A percentile compares a stretch with the other conserved stretches of the same genome.
Conservation (phyloP, 192 early-diverging fungal genomes). For the Cetraspora pellucida region DNA sequence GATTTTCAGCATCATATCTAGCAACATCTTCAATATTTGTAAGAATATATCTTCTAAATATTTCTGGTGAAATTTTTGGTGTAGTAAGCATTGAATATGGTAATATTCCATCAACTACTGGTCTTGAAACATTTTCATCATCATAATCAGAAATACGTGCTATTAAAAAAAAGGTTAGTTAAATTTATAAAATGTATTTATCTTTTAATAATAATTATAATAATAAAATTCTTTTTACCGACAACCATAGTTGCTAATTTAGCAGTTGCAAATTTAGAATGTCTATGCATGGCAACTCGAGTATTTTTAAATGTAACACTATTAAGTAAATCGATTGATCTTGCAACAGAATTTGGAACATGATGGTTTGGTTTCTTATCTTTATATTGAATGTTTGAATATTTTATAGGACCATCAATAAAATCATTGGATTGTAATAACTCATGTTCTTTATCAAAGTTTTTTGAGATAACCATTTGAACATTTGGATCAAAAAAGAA, state of each 20-base stretch:
- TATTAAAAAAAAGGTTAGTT: no score
- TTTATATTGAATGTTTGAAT: no score
- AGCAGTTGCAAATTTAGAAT: conserved; percentile 11
- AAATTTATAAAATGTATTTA: no score
- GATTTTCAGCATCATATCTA: background rate
- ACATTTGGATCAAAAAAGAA: background rate
- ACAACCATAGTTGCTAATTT: conserved; percentile 16
- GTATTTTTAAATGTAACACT: background rate
- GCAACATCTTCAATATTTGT: conserved; percentile 17
- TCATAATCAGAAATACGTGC: background rate
- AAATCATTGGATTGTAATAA: no score
- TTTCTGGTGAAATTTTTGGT: background rate
- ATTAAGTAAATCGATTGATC: background rate
- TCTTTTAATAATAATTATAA: no score
- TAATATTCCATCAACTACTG: background rate
- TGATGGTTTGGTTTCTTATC: no score
- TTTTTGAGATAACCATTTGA: background rate
- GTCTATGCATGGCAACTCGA: conserved; percentile 7
- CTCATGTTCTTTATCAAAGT: no score
- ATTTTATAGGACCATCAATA: no score
- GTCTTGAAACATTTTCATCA: background rate
- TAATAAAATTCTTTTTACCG: background rate
- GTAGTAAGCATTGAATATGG: background rate
- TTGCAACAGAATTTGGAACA: background rate
- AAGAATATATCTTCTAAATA: conserved; percentile 30